A percentile compares a stretch with the other conserved stretches of the same genome.
Evolutionary conservation across 2,329 filamentous ascomycete genomes (phyloP).

Genomic region (Plenodomus tracheiphilus): DNA sequence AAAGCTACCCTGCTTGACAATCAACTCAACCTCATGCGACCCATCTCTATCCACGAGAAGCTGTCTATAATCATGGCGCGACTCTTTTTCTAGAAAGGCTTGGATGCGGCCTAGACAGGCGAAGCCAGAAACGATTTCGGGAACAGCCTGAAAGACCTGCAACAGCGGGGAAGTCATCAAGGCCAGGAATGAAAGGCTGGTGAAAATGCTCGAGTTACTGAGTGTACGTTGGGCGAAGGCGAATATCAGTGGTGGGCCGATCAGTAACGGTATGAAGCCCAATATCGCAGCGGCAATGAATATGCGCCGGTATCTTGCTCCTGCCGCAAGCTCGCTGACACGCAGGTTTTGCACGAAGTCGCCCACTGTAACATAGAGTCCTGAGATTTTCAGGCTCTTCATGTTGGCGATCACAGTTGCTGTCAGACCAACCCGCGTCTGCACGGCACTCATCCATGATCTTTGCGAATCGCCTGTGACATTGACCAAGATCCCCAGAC

Average conservation of each 20-base stretch:
- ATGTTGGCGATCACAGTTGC: constrained; percentile 41
- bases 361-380: constrained; percentile 36
- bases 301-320: constrained; percentile 9
- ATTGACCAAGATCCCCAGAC: constrained; percentile 21
- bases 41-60: background rate
- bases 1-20: constrained; percentile 23
- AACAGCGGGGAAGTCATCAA: constrained; percentile 11
- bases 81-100: constrained; percentile 13
- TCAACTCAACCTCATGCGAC: constrained; percentile 1
- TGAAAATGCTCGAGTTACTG: constrained; percentile 11
- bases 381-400: constrained; percentile 48
- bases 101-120: constrained; percentile 18
- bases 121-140: constrained; percentile 10
- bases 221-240: constrained; percentile 6
- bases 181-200: constrained; percentile 11
- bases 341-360: constrained; percentile 41
- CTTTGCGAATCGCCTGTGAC: constrained; percentile 28
- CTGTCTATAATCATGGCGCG: constrained; percentile 6
- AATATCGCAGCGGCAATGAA: constrained; percentile 12
- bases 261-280: constrained; percentile 6
- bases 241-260: constrained; percentile 12
- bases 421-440: constrained; percentile 32
- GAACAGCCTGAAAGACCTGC: constrained; percentile 11
- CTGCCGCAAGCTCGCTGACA: constrained; percentile 35
- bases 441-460: constrained; percentile 30